Conservation (phyloP, 2,329 filamentous ascomycete genomes). For the Neofusicoccum sp. region DNA sequence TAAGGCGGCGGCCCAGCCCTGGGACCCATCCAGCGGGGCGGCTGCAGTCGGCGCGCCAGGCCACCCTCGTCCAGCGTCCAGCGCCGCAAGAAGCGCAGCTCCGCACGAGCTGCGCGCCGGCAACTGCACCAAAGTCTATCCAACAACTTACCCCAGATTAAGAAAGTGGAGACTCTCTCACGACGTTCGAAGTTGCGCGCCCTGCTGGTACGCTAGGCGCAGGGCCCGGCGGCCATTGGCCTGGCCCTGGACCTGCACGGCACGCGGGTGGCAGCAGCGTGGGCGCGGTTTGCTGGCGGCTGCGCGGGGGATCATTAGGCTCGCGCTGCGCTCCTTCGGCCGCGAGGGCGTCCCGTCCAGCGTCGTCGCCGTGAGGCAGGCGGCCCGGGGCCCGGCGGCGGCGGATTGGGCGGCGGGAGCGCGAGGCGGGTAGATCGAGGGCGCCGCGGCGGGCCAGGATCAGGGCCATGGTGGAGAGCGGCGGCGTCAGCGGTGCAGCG, state of each 20-base stretch:
- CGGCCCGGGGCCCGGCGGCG: too few species aligned
- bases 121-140: conserved; percentile 18
- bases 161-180: conserved; percentile 18
- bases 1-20: too few species aligned
- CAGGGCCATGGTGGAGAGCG: not conserved
- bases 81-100: not conserved
- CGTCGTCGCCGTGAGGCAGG: too few species aligned
- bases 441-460: not conserved
- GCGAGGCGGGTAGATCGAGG: not conserved
- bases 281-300: too few species aligned
- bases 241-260: not conserved
- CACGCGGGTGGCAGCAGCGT: too few species aligned
- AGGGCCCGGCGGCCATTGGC: not conserved
- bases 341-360: too few species aligned
- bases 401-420: too few species aligned
- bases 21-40: too few species aligned
- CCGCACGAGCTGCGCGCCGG: conserved; percentile 9
- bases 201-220: conserved; percentile 11
- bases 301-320: too few species aligned
- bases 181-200: conserved; percentile 20
- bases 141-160: conserved; percentile 18
- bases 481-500: not conserved
- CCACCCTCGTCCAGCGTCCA: not conserved
- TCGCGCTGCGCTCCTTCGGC: too few species aligned
- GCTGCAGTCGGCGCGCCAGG: not conserved